Base-by-base conservation (phyloP, 805 yeast species). In the Spathaspora girioi region DNA sequence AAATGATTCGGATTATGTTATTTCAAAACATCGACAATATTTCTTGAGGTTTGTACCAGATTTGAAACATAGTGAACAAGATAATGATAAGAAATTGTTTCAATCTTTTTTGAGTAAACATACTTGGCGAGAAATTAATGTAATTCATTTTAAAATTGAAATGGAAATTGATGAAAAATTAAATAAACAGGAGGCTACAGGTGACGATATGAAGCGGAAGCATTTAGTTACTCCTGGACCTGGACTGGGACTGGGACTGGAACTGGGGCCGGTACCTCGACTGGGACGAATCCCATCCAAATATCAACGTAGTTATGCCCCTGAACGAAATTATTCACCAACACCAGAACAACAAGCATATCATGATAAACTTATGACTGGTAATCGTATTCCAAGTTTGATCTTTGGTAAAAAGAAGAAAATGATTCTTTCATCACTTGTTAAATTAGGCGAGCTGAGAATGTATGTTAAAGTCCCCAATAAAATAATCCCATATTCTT, bases 11-110 rank as follows among this genome's bases (percentile, higher is more conserved):
- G 66, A 71, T 48, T 75, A 71, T 54, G 68, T 70, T 11, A 63
- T 75, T 12, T 70, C 77, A 3, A 64, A 62, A 49, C 59, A 66
- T 45, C 56, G 61, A 23, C 76, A 69, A 55, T 75, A 69, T 53
- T 72, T 66, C 48, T 55, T 75, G 48, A 54, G 78, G 42, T 75
- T 69, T 48, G 60, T 75, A 5, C 78, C 79, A 2, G 68, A 71
- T 57, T 60, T 73, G 44, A 59, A 65, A 17, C 68, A 15, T 2
- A 54, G 63, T 7, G 47, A 64, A 42, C 77, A 77, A 7, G 26
- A 23, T 23, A 63, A 73, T 15, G 73, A 68, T 50, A 75, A 73
- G 12, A 65, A 65, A 50, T 56, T 71, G 3, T 68, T 62, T 48
- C 57, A 61, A 10, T 58, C 60, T 26, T 65, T 62, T 44, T 50